Conservation (phyloP, 1,284 basidiomycete species). For the Cutaneotrichosporon spelunceum region DNA sequence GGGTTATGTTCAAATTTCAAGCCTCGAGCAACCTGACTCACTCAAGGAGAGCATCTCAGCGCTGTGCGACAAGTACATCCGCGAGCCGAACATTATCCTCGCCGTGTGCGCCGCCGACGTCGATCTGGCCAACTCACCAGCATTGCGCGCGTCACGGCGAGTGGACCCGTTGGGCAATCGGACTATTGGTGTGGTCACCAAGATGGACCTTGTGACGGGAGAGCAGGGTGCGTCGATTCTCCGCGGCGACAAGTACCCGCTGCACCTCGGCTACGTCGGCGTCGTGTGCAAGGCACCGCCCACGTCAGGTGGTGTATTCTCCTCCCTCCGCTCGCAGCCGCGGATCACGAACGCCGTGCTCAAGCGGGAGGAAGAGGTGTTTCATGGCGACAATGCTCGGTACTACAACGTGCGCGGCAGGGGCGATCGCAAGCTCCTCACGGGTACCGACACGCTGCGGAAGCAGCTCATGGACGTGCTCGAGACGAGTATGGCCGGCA, state of each 20-base stretch:
- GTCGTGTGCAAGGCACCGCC: conserved; percentile 79
- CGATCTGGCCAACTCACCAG: conserved; percentile 96
- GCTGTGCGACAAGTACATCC: conserved; percentile 94
- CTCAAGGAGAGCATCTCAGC: conserved; percentile 87
- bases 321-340: conserved; percentile 34
- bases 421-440: conserved; percentile 60
- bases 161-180: conserved; percentile 92
- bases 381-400: conserved; percentile 60
- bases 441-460: conserved; percentile 85
- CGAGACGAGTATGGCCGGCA: conserved; percentile 94
- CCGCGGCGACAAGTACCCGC: conserved; percentile 88
- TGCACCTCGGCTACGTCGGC: conserved; percentile 94
- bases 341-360: conserved; percentile 59
- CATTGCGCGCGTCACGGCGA: conserved; percentile 83
- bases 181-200: conserved; percentile 97
- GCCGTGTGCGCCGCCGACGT: conserved; percentile 98
- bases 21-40: conserved; percentile 91
- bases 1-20: conserved; percentile 93
- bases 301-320: conserved; percentile 51
- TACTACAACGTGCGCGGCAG: conserved; percentile 58
- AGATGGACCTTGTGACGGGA: conserved; percentile 94
- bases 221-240: conserved; percentile 79
- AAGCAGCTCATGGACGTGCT: conserved; percentile 91
- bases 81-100: conserved; percentile 95
- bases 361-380: conserved; percentile 76